Evolutionary conservation across 306 rosid genomes (phyloP).

Genomic region (Senna tora): DNA sequence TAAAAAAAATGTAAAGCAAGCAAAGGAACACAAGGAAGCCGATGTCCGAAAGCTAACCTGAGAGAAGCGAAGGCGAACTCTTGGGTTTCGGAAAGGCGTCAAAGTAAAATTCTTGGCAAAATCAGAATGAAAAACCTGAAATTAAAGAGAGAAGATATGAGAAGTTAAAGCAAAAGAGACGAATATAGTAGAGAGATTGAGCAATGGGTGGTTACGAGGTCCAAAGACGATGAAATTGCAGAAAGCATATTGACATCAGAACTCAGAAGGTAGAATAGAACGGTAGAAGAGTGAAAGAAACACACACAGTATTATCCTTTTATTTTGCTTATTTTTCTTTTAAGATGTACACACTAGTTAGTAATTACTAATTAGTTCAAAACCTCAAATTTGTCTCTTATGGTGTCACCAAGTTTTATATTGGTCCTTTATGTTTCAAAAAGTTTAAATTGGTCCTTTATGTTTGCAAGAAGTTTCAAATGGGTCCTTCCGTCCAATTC

Average conservation of each 20-base stretch:
- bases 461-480: no score
- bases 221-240: background rate
- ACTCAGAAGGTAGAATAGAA: no score
- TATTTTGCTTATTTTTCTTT: no score
- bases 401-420: no score
- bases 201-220: constrained; percentile 25
- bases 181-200: constrained; percentile 3
- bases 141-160: background rate
- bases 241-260: constrained; percentile 1
- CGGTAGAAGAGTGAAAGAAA: no score
- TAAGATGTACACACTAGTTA: no score
- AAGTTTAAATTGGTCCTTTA: no score
- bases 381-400: no score
- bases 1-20: background rate
- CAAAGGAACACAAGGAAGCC: background rate
- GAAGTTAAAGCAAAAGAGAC: background rate
- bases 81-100: constrained; percentile 5
- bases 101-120: constrained; percentile 4
- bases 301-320: no score
- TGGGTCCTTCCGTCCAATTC: no score
- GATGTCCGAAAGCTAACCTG: constrained; percentile 37
- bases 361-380: no score
- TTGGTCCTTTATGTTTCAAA: no score
- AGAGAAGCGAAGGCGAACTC: constrained; percentile 32
- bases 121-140: constrained; percentile 38